Conservation (phyloP, 495 filamentous ascomycete species). For the Penicillium riverlandense region DNA sequence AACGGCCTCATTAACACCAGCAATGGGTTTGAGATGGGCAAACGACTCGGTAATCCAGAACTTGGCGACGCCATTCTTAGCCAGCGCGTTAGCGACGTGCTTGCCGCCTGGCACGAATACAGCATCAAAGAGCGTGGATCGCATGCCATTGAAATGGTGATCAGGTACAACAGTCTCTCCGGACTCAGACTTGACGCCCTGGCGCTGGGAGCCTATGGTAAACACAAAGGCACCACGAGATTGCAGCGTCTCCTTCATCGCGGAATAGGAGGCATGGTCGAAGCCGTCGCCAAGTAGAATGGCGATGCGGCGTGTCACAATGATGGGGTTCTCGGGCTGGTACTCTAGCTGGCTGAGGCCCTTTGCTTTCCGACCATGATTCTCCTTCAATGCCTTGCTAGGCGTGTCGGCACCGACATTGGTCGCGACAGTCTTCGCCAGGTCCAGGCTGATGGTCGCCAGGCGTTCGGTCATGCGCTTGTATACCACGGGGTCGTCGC, state of each 20-base stretch:
- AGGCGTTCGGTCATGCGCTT: slow-evolving; percentile 63
- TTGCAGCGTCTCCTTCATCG: slow-evolving; percentile 53
- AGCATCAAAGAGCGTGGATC: slow-evolving; percentile 81
- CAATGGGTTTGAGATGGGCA: slow-evolving; percentile 72
- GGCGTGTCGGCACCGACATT: slow-evolving; percentile 61
- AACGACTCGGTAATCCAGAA: slow-evolving; percentile 85
- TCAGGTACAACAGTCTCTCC: slow-evolving; percentile 57
- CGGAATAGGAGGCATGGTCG: slow-evolving; percentile 56
- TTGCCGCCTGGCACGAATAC: slow-evolving; percentile 72
- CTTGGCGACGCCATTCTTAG: slow-evolving; percentile 67
- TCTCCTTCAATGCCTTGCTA: slow-evolving; percentile 38
- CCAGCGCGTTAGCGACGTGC: slow-evolving; percentile 50
- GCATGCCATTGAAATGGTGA: slow-evolving; percentile 76
- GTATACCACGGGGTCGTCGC: slow-evolving; percentile 79
- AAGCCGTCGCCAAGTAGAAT: slow-evolving; percentile 80
- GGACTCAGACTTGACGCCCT: slow-evolving; percentile 47
- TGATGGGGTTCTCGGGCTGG: slow-evolving; percentile 53
- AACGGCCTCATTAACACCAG: slow-evolving; percentile 64
- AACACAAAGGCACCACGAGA: slow-evolving; percentile 60
- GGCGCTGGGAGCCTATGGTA: slow-evolving; percentile 56
- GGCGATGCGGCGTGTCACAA: slow-evolving; percentile 64
- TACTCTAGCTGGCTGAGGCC: slow-evolving; percentile 65
- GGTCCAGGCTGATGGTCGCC: slow-evolving; percentile 61
- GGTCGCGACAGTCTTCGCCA: slow-evolving; percentile 63
- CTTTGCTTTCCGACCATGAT: slow-evolving; percentile 61